Base-by-base conservation (phyloP, 805 yeast species). In the Metschnikowia reukaufii region DNA sequence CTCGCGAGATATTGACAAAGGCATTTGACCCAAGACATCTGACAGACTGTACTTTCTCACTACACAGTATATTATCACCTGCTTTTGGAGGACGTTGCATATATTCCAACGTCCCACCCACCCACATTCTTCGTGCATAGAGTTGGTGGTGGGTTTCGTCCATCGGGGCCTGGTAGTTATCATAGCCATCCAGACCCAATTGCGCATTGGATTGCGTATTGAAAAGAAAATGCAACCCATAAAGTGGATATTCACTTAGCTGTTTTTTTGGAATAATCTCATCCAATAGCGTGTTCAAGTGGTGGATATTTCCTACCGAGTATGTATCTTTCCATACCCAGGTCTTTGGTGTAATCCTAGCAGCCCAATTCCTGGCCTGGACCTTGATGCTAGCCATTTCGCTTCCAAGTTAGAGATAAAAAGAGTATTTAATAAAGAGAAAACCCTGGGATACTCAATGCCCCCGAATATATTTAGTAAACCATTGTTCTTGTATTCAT, bases 131-230 rank as follows among this genome's bases (percentile, higher is more conserved):
- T 50, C 92, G 66, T 27, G 63, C 66, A 56, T 76, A 85, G 17
- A 66, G 65, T 36, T 44, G 46, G 25, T 62, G 55, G 19, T 39
- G 30, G 41, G 49, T 36, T 9, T 49, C 49, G 3, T 52, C 48
- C 0, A 64, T 57, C 0, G 95, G 96, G 0, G 90, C 81, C 59
- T 86, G 94, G 55, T 85, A 80, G 38, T 82, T 74, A 53, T 86
- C 95, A 64, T 88, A 90, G 0, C 97, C 96, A 63, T 90, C 97
- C 1, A 55, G 39, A 2, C 85, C 83, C 16, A 88, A 60, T 2
- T 65, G 64, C 0, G 53, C 39, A 31, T 78, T 72, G 4, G 69
- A 56, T 19, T 88, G 90, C 56, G 84, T 86, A 63, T 82, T 82
- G 60, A 75, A 88, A 1, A 86, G 61, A 43, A 89, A 73, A 49